Percentiles rank a stretch among this genome's conserved stretches.
Conservation (phyloP, 192 early-diverging fungal species). For the Rhizoclosmatium globosum region DNA sequence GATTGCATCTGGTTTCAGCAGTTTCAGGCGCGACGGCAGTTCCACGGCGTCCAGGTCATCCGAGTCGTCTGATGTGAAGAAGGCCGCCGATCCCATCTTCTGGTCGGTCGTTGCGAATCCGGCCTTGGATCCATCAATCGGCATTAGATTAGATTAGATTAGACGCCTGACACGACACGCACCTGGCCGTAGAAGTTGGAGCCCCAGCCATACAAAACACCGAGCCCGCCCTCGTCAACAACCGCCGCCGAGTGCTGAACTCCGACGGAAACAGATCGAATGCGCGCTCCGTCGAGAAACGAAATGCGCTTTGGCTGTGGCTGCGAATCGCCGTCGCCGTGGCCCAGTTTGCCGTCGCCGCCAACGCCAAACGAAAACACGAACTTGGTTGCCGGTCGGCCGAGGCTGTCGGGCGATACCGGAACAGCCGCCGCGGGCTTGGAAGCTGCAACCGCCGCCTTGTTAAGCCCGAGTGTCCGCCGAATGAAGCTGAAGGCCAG, state of each 20-base stretch:
- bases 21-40: slow-evolving; percentile 14
- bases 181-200: slow-evolving; percentile 55
- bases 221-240: slow-evolving; percentile 13
- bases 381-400: background rate
- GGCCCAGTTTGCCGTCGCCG: slow-evolving; percentile 44
- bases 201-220: slow-evolving; percentile 47
- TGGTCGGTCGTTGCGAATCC: slow-evolving; percentile 19
- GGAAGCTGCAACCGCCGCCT: too few species aligned
- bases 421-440: too few species aligned
- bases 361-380: slow-evolving; percentile 3
- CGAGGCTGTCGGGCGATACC: too few species aligned
- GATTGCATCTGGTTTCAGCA: slow-evolving; percentile 1
- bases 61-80: slow-evolving; percentile 36
- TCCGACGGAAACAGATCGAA: slow-evolving; percentile 28
- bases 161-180: slow-evolving; percentile 10
- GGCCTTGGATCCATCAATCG: background rate
- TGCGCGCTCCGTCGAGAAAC: background rate
- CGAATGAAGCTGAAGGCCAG: too few species aligned
- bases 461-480: too few species aligned
- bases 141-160: background rate
- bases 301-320: background rate
- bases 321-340: slow-evolving; percentile 25
- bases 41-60: slow-evolving; percentile 44
- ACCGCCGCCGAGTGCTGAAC: slow-evolving; percentile 17
- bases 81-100: slow-evolving; percentile 20